A percentile compares a stretch with the other conserved stretches of the same genome.
phyloP scores from a whole-genome alignment of 768 basidiomycete genomes.

The Mycena belliarum region DNA sequence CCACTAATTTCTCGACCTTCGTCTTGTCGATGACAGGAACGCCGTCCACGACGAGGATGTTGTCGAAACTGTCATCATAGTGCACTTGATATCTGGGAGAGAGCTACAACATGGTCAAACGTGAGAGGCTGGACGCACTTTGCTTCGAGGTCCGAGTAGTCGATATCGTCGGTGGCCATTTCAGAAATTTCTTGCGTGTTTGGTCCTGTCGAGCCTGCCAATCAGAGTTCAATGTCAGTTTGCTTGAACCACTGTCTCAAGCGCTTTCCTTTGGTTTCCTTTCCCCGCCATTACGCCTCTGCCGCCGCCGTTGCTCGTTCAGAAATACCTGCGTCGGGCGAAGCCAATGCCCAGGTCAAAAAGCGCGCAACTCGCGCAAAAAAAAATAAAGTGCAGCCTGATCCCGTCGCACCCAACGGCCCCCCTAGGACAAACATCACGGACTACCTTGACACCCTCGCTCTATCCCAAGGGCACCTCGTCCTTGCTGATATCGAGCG shows the following conservation, averaged over 20 bases:
- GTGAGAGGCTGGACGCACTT: conserved; percentile 51
- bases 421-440: conserved; percentile 51
- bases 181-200: conserved; percentile 1
- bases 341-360: background rate
- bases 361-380: background rate
- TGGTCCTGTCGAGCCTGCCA: background rate
- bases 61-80: conserved; percentile 86
- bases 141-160: conserved; percentile 86
- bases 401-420: conserved; percentile 24
- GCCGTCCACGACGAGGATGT: conserved; percentile 89
- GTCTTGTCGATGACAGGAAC: conserved; percentile 86
- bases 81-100: conserved; percentile 76
- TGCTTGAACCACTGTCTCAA: conserved; percentile 5
- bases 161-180: conserved; percentile 58
- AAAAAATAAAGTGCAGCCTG: background rate
- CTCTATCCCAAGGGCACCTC: conserved; percentile 44
- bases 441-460: conserved; percentile 56
- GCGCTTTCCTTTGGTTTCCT: conserved; percentile 11
- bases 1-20: conserved; percentile 79
- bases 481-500: conserved; percentile 65
- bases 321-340: background rate
- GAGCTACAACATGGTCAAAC: conserved; percentile 1
- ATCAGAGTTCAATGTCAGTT: background rate
- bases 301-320: background rate
- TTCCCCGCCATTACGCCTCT: conserved; percentile 7